Evolutionary conservation across 495 filamentous ascomycete species (phyloP).

Genomic region (Penicillium pancosmium): DNA sequence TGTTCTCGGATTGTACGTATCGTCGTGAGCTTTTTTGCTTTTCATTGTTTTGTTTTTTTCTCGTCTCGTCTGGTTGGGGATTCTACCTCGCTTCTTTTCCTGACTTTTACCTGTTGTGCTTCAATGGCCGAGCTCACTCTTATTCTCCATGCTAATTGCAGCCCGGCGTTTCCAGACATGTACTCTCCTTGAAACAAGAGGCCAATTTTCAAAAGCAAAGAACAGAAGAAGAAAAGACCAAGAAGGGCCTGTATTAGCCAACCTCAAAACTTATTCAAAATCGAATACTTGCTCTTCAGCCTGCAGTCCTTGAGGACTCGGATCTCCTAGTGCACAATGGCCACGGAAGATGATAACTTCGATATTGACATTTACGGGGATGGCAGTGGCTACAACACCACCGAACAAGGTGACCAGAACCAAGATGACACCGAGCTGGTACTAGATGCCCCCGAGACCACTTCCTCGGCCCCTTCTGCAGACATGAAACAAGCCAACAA

Average conservation of each 20-base stretch:
- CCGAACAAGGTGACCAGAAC: conserved; percentile 53
- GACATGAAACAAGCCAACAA: conserved; percentile 12
- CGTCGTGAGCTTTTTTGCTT: conserved; percentile 27
- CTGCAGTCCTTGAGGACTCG: conserved; percentile 15
- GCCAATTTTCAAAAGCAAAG: conserved; percentile 23
- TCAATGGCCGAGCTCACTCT: conserved; percentile 14
- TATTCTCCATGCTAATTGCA: conserved; percentile 45
- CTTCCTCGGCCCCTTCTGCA: conserved; percentile 6
- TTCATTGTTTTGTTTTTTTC: conserved; percentile 1
- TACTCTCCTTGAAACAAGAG: conserved; percentile 45
- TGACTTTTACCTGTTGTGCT: conserved; percentile 5
- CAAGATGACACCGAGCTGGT: conserved; percentile 51
- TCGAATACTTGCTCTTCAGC: conserved; percentile 23
- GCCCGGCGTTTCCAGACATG: conserved; percentile 46
- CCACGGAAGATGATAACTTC: conserved; percentile 85
- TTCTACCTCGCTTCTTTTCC: conserved; percentile 1
- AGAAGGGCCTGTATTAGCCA: conserved; percentile 39
- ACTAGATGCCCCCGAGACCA: conserved; percentile 38
- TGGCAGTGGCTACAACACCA: conserved; percentile 54
- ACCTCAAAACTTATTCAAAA: conserved; percentile 36
- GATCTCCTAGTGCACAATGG: conserved; percentile 59
- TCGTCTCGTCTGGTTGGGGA: background rate
- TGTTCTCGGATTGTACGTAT: conserved; percentile 53
- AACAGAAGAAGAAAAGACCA: conserved; percentile 29
- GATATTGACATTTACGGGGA: conserved; percentile 99